Conservation (phyloP, 2,329 filamentous ascomycete genomes). For the Colletotrichum navitas region DNA sequence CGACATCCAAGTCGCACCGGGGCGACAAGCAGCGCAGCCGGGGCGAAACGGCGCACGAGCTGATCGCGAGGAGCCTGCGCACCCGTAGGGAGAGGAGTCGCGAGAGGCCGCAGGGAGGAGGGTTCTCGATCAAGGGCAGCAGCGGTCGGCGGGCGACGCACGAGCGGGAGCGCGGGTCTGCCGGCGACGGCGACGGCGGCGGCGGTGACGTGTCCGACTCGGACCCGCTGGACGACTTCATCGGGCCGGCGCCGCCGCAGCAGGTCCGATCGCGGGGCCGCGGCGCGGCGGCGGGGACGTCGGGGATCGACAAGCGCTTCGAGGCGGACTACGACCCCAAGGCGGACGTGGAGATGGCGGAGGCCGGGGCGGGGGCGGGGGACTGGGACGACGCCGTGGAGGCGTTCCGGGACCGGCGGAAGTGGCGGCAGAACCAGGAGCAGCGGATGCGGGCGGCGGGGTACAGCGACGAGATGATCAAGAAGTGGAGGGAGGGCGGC, state of each 20-base stretch:
- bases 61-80: not conserved
- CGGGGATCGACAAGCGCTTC: conserved; percentile 86
- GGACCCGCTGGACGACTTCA: conserved; percentile 80
- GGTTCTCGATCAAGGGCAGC: not conserved
- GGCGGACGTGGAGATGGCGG: conserved; percentile 66
- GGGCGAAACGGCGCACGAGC: conserved; percentile 28
- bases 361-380: conserved; percentile 55
- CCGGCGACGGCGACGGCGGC: conserved; percentile 34
- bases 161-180: conserved; percentile 40
- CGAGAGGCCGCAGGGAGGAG: conserved; percentile 5
- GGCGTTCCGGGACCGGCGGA: conserved; percentile 81
- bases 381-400: conserved; percentile 88
- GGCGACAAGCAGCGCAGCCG: conserved; percentile 37
- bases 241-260: conserved; percentile 77
- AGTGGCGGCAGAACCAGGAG: conserved; percentile 81
- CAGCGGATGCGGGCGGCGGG: conserved; percentile 82
- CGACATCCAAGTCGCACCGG: conserved; percentile 33
- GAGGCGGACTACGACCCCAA: conserved; percentile 72
- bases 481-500: conserved; percentile 75
- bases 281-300: conserved; percentile 71
- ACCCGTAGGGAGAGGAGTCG: conserved; percentile 2
- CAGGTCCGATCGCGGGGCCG: conserved; percentile 74
- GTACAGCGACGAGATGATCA: conserved; percentile 81
- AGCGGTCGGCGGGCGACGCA: not conserved
- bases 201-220: conserved; percentile 61